Conservation (phyloP, 768 basidiomycete species). For the Neoboletus subvelutipes region DNA sequence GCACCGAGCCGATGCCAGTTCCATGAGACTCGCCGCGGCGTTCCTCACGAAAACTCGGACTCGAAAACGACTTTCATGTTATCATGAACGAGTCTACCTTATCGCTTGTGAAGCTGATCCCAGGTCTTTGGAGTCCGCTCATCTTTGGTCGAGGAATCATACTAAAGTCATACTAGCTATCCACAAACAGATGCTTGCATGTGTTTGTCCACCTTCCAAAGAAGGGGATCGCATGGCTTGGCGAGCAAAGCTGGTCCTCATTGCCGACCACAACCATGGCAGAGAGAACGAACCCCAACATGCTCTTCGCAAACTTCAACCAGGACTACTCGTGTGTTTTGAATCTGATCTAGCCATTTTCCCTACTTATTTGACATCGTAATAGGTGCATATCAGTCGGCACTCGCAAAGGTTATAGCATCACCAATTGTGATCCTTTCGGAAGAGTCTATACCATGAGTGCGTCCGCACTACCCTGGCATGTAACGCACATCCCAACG, state of each 20-base stretch:
- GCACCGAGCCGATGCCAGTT: conserved; percentile 11
- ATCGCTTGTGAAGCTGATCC: background rate
- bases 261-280: conserved; percentile 31
- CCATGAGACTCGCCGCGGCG: background rate
- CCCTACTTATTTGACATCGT: conserved; percentile 5
- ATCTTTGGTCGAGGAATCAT: background rate
- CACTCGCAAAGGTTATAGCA: conserved; percentile 92
- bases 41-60: background rate
- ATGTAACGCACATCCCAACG: background rate
- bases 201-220: conserved; percentile 20
- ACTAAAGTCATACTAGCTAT: too few relatives aligned
- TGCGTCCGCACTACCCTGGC: conserved; percentile 43
- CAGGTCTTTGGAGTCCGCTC: background rate
- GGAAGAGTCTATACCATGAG: conserved; percentile 95
- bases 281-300: conserved; percentile 44
- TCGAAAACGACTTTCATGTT: background rate
- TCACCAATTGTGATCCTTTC: conserved; percentile 98
- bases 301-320: conserved; percentile 94
- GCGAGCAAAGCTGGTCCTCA: background rate
- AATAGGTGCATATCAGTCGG: conserved; percentile 95
- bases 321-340: conserved; percentile 87
- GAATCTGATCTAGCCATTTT: background rate
- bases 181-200: conserved; percentile 5
- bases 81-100: background rate
- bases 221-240: background rate